phyloP scores from a whole-genome alignment of 306 rosid genomes.

The Casuarina cunninghamiana region DNA sequence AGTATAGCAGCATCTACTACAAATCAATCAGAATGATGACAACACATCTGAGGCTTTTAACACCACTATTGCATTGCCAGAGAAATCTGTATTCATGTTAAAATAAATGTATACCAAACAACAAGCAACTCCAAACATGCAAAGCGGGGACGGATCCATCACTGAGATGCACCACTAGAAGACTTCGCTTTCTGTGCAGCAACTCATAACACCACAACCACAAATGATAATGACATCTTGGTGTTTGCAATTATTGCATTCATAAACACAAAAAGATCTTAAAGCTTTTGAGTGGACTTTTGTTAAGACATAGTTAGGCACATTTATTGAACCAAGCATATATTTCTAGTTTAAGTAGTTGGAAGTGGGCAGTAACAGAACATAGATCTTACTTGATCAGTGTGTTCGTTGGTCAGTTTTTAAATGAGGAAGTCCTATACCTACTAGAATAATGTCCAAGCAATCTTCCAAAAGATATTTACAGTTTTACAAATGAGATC shows the following conservation, averaged over 20 bases:
- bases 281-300: not conserved
- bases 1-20: not conserved
- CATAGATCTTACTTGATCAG: not conserved
- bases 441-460: not conserved
- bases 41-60: not conserved
- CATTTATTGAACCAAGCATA: not conserved
- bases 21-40: slow-evolving; percentile 1
- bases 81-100: not conserved
- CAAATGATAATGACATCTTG: not conserved
- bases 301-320: not conserved
- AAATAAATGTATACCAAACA: not conserved
- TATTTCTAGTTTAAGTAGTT: not conserved
- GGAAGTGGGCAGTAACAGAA: not conserved
- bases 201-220: not conserved
- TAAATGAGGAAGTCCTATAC: not conserved
- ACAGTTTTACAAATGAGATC: not conserved
- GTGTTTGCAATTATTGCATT: not conserved
- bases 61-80: not conserved
- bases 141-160: not conserved
- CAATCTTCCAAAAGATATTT: not conserved
- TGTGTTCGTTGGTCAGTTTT: not conserved
- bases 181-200: not conserved
- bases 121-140: not conserved
- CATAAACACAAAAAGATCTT: not conserved
- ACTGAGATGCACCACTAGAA: not conserved